phyloP scores from a whole-genome alignment of 2,329 filamentous ascomycete genomes.

The Cladophialophora psammophila region DNA sequence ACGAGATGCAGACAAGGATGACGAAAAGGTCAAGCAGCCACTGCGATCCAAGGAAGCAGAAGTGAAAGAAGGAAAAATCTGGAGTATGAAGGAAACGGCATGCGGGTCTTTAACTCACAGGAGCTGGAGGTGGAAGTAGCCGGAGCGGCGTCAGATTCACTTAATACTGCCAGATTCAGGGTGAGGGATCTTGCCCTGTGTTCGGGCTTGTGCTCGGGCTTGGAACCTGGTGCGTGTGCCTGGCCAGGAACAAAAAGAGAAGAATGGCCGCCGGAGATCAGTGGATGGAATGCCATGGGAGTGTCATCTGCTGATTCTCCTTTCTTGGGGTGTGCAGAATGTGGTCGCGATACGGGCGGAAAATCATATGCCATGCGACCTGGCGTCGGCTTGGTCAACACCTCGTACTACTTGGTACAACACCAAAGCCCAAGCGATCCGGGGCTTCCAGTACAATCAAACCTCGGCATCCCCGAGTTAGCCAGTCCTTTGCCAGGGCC shows the following conservation, averaged over 20 bases:
- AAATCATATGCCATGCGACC: conserved; percentile 3
- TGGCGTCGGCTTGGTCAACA: too few species aligned
- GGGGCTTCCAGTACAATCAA: neutral
- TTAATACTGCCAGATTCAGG: neutral
- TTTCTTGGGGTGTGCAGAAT: neutral
- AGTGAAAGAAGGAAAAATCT: conserved; percentile 1
- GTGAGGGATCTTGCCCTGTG: neutral
- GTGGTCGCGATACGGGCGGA: neutral
- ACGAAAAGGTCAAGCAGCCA: neutral
- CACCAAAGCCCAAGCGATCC: too few species aligned
- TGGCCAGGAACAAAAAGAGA: neutral
- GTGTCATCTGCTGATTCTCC: neutral
- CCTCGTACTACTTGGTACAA: too few species aligned
- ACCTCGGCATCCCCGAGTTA: conserved; percentile 19
- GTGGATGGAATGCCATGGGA: neutral
- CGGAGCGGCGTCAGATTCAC: neutral
- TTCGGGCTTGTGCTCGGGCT: neutral
- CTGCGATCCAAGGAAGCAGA: neutral
- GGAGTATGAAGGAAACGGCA: neutral
- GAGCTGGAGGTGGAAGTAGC: neutral
- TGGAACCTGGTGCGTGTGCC: neutral
- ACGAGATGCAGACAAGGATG: neutral
- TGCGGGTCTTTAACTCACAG: neutral
- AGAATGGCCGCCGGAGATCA: neutral
- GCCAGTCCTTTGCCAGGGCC: conserved; percentile 12